Conservation (phyloP, 345 rosid genomes). For the Reutealis trisperma region DNA sequence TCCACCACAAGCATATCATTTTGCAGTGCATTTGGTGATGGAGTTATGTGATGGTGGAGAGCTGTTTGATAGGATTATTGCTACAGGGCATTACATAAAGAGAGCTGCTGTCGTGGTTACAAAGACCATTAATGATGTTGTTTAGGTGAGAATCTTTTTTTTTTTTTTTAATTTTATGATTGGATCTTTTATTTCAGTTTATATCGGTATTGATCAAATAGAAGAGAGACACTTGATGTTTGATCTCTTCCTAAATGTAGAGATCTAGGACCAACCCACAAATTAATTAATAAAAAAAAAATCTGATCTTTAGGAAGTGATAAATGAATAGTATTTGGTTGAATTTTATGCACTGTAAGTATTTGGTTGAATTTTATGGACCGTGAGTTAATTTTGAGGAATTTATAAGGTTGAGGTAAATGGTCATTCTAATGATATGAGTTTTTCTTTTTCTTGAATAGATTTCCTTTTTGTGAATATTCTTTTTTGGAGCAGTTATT, state of each 20-base stretch:
- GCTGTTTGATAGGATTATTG: constrained; percentile 37
- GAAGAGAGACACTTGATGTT: too few relatives aligned
- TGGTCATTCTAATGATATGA: background rate
- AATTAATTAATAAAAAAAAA: background rate
- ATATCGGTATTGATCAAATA: background rate
- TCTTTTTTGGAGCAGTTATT: background rate
- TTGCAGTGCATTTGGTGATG: constrained; percentile 41
- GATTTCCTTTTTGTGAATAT: background rate
- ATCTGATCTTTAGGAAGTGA: background rate
- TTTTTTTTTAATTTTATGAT: background rate
- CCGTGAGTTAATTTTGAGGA: constrained; percentile 6
- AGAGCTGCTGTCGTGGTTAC: constrained; percentile 40
- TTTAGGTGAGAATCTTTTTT: constrained; percentile 23
- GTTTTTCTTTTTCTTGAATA: background rate
- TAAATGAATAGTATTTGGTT: background rate
- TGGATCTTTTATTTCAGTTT: background rate
- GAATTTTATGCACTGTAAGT: background rate
- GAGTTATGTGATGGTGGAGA: constrained; percentile 41
- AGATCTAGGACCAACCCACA: background rate
- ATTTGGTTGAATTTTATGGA: background rate
- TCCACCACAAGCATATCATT: constrained; percentile 18
- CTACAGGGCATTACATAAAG: constrained; percentile 38
- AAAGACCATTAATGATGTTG: constrained; percentile 40
- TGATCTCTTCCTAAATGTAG: background rate
- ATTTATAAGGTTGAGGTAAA: background rate